These are phyloP conservation scores for Tirmania nivea DNA, from an alignment of 495 filamentous ascomycete genomes.

Conservation along the genomic window DNA sequence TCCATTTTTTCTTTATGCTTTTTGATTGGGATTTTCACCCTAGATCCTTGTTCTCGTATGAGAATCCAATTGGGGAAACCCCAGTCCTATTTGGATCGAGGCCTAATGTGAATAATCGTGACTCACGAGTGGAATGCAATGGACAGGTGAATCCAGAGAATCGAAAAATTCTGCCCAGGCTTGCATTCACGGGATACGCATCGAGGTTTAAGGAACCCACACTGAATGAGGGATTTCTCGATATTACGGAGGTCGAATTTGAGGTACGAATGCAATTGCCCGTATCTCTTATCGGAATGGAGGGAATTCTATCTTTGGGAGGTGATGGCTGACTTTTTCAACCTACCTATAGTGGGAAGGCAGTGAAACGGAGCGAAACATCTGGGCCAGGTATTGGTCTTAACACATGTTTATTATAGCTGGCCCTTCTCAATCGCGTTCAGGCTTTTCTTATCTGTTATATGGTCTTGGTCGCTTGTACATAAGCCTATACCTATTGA, in stretches of 20 bases:
- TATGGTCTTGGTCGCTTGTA: too few relatives aligned
- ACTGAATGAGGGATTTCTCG: constrained; percentile 62
- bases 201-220: constrained; percentile 48
- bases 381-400: constrained; percentile 54
- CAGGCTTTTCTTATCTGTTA: too few relatives aligned
- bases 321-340: constrained; percentile 4
- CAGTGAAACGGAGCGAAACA: constrained; percentile 28
- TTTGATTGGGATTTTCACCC: too few relatives aligned
- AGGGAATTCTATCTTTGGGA: neutral
- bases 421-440: too few relatives aligned
- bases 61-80: too few relatives aligned
- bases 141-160: constrained; percentile 60
- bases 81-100: too few relatives aligned
- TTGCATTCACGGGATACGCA: constrained; percentile 57
- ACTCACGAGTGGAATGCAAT: neutral
- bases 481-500: too few relatives aligned
- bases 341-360: constrained; percentile 30
- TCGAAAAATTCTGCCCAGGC: constrained; percentile 45
- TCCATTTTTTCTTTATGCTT: too few relatives aligned
- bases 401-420: too few relatives aligned
- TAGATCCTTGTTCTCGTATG: too few relatives aligned
- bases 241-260: constrained; percentile 40
- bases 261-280: constrained; percentile 22
- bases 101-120: neutral
- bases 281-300: neutral